phyloP scores from a whole-genome alignment of 192 early-diverging fungal species.

The Rhizoclosmatium sp. region DNA sequence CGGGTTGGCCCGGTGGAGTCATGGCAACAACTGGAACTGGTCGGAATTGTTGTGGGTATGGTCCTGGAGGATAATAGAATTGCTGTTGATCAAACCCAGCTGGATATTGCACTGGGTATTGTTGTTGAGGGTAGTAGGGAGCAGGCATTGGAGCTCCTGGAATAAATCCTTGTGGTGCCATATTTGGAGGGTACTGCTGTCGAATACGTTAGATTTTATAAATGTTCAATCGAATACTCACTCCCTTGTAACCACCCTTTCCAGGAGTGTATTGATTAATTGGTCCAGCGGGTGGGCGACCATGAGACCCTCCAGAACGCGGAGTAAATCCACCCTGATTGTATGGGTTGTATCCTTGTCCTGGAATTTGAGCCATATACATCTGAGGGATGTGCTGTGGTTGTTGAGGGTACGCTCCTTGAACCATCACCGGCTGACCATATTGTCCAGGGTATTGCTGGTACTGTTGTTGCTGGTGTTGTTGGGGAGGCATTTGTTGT shows the following conservation, averaged over 20 bases:
- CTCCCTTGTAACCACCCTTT: slow-evolving; percentile 17
- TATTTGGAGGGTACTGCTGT: slow-evolving; percentile 2
- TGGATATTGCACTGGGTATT: slow-evolving; percentile 7
- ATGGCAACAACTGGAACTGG: slow-evolving; percentile 12
- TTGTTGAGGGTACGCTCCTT: neutral
- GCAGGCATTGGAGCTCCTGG: slow-evolving; percentile 14
- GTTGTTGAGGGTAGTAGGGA: slow-evolving; percentile 2
- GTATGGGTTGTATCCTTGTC: slow-evolving; percentile 20
- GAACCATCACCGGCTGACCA: neutral
- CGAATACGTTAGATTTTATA: neutral
- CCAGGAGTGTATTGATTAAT: neutral
- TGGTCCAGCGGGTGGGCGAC: slow-evolving; percentile 11
- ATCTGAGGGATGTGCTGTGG: slow-evolving; percentile 6
- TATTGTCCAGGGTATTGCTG: slow-evolving; percentile 5
- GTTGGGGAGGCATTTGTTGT: neutral
- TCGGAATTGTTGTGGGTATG: neutral
- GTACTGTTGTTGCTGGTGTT: slow-evolving; percentile 4
- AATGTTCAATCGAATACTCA: neutral
- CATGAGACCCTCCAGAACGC: neutral
- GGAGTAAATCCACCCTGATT: slow-evolving; percentile 15
- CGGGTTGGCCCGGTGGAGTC: slow-evolving; percentile 15
- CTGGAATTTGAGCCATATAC: neutral
- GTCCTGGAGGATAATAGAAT: neutral
- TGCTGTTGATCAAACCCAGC: slow-evolving; percentile 6
- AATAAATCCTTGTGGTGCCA: neutral